Conservation (phyloP, 495 filamentous ascomycete species). For the Polyplosphaeria fusca region DNA sequence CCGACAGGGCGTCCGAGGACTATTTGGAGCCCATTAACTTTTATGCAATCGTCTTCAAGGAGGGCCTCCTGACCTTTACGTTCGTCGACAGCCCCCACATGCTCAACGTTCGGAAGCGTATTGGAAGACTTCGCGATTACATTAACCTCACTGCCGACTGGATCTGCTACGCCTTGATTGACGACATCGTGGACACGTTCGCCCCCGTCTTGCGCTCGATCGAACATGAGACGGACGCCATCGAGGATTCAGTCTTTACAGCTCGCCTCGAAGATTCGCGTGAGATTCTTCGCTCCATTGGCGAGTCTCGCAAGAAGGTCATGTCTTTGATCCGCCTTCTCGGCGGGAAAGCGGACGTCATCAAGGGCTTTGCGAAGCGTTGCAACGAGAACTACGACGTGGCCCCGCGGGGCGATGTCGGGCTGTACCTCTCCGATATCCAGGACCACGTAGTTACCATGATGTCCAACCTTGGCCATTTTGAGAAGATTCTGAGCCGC, state of each 20-base stretch:
- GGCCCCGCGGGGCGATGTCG: constrained; percentile 91
- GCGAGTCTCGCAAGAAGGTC: constrained; percentile 86
- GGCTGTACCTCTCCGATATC: constrained; percentile 91
- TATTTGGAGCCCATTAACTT: constrained; percentile 89
- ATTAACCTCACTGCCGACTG: constrained; percentile 90
- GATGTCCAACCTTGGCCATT: constrained; percentile 93
- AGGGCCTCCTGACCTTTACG: constrained; percentile 91
- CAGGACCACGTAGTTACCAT: constrained; percentile 99
- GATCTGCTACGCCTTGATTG: constrained; percentile 98
- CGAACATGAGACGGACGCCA: constrained; percentile 82
- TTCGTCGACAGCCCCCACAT: constrained; percentile 82
- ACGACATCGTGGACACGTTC: constrained; percentile 96
- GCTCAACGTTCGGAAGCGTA: constrained; percentile 82
- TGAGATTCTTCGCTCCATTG: constrained; percentile 80
- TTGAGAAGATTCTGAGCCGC: constrained; percentile 94
- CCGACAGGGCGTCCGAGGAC: constrained; percentile 71
- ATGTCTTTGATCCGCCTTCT: constrained; percentile 90
- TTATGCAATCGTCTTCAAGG: constrained; percentile 94
- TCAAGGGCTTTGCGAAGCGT: constrained; percentile 93
- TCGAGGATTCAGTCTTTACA: constrained; percentile 92
- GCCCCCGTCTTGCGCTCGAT: constrained; percentile 82
- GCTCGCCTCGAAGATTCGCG: constrained; percentile 85
- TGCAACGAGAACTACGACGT: constrained; percentile 96
- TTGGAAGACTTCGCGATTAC: constrained; percentile 89
- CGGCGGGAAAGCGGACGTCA: constrained; percentile 95